Conservation (phyloP, 2,329 filamentous ascomycete species). For the Aspergillus pseudotamarii region DNA sequence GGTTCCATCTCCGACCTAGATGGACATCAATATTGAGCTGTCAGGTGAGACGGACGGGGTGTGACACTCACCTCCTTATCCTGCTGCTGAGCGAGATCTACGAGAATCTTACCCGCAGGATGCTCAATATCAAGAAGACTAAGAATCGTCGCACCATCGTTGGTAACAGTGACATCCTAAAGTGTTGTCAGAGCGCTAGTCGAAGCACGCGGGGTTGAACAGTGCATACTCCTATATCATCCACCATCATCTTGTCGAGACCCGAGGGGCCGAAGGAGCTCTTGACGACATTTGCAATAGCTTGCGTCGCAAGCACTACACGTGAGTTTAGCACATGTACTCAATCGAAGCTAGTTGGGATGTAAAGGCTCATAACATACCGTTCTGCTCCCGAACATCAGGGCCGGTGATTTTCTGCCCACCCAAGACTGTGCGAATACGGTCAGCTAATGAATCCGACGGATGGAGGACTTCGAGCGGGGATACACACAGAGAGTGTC, state of each 20-base stretch:
- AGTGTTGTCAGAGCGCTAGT: slow-evolving; percentile 18
- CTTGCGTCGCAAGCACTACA: slow-evolving; percentile 87
- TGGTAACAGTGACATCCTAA: slow-evolving; percentile 96
- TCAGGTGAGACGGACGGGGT: slow-evolving; percentile 10
- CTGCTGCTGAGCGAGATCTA: slow-evolving; percentile 96
- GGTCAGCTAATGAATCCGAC: slow-evolving; percentile 32
- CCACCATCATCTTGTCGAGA: slow-evolving; percentile 99
- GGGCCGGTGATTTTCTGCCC: slow-evolving; percentile 96
- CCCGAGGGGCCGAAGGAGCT: slow-evolving; percentile 97
- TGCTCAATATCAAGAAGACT: slow-evolving; percentile 95
- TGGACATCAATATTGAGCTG: slow-evolving; percentile 3
- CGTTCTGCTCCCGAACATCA: slow-evolving; percentile 97
- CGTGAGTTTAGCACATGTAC: slow-evolving; percentile 8
- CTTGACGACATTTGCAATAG: slow-evolving; percentile 98
- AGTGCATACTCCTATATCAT: slow-evolving; percentile 84
- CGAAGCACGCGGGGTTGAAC: slow-evolving; percentile 24
- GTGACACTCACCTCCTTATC: slow-evolving; percentile 72
- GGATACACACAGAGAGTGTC: slow-evolving; percentile 77
- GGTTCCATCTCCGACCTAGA: slow-evolving; percentile 86
- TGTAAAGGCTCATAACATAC: slow-evolving; percentile 52
- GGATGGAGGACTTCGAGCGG: background rate
- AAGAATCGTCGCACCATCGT: slow-evolving; percentile 96
- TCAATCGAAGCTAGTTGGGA: slow-evolving; percentile 10
- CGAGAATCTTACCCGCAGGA: slow-evolving; percentile 96
- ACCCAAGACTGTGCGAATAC: slow-evolving; percentile 69